Evolutionary conservation across 139 green algal genomes (phyloP).

Genomic region (Chlamydomonas schloesseri): DNA sequence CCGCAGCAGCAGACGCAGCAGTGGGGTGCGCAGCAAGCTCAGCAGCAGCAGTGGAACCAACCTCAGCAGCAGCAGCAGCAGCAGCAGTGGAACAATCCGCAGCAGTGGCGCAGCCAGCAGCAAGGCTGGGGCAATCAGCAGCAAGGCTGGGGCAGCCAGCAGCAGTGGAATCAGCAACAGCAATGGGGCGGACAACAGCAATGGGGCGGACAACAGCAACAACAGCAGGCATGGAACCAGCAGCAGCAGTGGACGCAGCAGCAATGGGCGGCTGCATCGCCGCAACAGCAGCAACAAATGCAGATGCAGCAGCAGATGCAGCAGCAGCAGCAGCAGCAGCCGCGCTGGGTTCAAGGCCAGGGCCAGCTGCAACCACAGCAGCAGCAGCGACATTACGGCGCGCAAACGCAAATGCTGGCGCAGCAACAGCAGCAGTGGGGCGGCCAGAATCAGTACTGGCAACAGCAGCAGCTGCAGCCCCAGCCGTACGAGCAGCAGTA

Average conservation of each 20-base stretch:
- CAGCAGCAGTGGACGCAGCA: background rate
- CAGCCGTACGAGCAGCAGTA: too few relatives aligned
- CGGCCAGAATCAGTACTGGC: too few relatives aligned
- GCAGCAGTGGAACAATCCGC: background rate
- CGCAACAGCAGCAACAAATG: background rate
- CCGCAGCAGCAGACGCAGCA: too few relatives aligned
- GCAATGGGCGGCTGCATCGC: background rate
- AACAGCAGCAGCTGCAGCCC: too few relatives aligned
- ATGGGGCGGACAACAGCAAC: too few relatives aligned
- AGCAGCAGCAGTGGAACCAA: background rate
- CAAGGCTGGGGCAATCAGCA: too few relatives aligned
- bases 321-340: background rate
- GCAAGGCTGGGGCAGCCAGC: background rate
- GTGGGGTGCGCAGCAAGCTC: background rate
- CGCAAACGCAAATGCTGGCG: background rate
- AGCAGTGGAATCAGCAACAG: background rate
- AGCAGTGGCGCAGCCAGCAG: background rate
- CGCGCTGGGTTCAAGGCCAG: background rate
- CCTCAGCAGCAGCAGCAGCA: background rate
- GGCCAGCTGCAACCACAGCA: background rate
- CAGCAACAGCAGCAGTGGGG: too few relatives aligned
- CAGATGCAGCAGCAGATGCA: background rate
- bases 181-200: too few relatives aligned
- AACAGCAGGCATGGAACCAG: background rate
- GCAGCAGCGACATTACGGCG: too few relatives aligned